Evolutionary conservation across 2,329 filamentous ascomycete species (phyloP), one percentile per base, ranked within the genome.

Genomic region (Bipolaris victoriae): DNA sequence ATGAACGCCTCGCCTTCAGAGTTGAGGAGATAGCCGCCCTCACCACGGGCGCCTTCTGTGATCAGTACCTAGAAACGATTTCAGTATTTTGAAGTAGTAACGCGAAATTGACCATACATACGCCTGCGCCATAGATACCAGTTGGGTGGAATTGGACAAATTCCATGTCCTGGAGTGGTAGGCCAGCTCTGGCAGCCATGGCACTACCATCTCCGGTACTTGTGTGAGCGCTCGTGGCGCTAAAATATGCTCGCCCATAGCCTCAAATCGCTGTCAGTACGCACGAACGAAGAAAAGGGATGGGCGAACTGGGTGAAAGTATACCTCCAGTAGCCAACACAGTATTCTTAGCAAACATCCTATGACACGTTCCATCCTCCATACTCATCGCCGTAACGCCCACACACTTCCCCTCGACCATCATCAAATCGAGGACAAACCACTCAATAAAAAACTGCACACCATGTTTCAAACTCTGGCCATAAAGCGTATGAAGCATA

Each of bases 141-240:
- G 78, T 78, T 1, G 80, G 80, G 60, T 83, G 81, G 52, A 83
- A 83, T 55, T 82, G 81, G 2, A 83, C 79, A 57, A 83, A 83
- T 56, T 83, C 80, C 73, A 82, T 79, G 60, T 82, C 80, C 61
- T 82, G 80, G 43, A 82, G 77, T 1, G 80, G 79, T 4, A 83
- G 67, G 7, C 80, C 80, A 5, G 80, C 81, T 63, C 81, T 71
- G 22, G 80, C 73, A 3, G 77, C 80, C 80, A 83, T 83, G 9
- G 81, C 80, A 50, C 78, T 82, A 16, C 81, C 81, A 59, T 83
- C 81, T 18, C 80, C 81, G 1, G 81, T 83, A 29, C 77, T 79
- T 7, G 80, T 82, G 63, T 82, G 80, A 26, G 80, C 80, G 37
- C 76, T 79, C 7, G 81, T 83, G 46, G 79, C 80, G 39, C 78